Evolutionary conservation across 345 rosid species (phyloP).

Genomic region (Hypericum androsaemum): DNA sequence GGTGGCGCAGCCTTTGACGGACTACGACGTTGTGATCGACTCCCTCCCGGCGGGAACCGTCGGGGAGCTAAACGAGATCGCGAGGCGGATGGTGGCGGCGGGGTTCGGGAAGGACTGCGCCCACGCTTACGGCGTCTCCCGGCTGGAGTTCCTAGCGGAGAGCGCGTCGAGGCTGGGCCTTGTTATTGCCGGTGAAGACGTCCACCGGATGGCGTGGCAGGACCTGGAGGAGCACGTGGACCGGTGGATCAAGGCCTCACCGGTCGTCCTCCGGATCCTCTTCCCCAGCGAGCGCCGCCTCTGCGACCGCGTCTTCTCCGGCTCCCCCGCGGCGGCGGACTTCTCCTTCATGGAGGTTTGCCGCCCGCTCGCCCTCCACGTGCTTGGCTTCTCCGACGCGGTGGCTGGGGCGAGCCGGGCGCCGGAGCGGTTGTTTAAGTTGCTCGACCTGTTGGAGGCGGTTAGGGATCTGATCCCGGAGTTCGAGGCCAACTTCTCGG

Average conservation of each 20-base stretch:
- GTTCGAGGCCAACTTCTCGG: slow-evolving; percentile 55
- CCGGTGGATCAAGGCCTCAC: slow-evolving; percentile 75
- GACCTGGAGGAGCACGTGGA: slow-evolving; percentile 78
- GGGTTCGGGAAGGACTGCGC: slow-evolving; percentile 68
- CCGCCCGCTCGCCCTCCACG: slow-evolving; percentile 63
- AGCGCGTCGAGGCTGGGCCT: slow-evolving; percentile 62
- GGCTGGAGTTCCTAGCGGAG: slow-evolving; percentile 78
- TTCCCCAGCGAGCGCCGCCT: slow-evolving; percentile 93
- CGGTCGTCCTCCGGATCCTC: slow-evolving; percentile 60
- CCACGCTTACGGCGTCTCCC: slow-evolving; percentile 62
- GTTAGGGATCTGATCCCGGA: slow-evolving; percentile 76
- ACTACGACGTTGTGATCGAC: slow-evolving; percentile 72
- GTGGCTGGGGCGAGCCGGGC: slow-evolving; percentile 66
- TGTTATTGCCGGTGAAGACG: slow-evolving; percentile 52
- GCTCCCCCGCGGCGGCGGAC: slow-evolving; percentile 58
- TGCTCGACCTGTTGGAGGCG: slow-evolving; percentile 75
- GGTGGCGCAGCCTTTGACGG: slow-evolving; percentile 66
- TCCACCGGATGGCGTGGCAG: slow-evolving; percentile 66
- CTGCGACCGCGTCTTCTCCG: slow-evolving; percentile 74
- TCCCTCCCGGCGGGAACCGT: slow-evolving; percentile 75
- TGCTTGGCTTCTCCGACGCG: slow-evolving; percentile 66
- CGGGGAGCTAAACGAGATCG: slow-evolving; percentile 74
- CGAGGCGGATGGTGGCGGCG: slow-evolving; percentile 76
- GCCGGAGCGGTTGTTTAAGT: slow-evolving; percentile 80
- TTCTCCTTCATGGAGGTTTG: slow-evolving; percentile 91